phyloP scores from a whole-genome alignment of 2,329 filamentous ascomycete species.

The Ceratocystis destructans region DNA sequence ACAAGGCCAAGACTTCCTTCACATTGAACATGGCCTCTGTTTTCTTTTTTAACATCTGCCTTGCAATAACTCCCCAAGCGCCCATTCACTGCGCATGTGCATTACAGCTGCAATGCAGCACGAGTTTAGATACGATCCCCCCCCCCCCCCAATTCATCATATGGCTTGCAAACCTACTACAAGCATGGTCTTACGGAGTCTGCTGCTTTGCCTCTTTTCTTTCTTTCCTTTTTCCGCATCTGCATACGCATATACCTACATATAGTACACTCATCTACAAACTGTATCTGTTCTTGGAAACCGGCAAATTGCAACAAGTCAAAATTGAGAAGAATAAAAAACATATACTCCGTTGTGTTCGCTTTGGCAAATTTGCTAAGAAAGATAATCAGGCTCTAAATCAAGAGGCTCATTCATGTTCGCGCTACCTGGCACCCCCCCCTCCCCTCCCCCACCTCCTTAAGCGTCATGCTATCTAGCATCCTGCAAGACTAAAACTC shows the following conservation, averaged over 20 bases:
- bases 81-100: neutral
- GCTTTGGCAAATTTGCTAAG: too few species aligned
- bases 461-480: neutral
- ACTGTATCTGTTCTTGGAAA: neutral
- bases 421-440: too few species aligned
- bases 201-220: neutral
- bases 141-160: neutral
- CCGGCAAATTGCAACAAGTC: too few species aligned
- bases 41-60: neutral
- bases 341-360: too few species aligned
- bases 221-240: neutral
- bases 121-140: neutral
- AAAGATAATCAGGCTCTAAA: too few species aligned
- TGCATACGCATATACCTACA: neutral
- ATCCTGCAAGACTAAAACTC: neutral
- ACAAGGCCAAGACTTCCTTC: neutral
- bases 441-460: too few species aligned
- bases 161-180: neutral
- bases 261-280: neutral
- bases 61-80: neutral
- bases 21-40: neutral
- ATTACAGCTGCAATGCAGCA: neutral
- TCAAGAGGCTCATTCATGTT: too few species aligned
- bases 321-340: too few species aligned
- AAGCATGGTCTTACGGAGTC: neutral